Conservation (phyloP, 495 filamentous ascomycete species). For the Xylaria curta region DNA sequence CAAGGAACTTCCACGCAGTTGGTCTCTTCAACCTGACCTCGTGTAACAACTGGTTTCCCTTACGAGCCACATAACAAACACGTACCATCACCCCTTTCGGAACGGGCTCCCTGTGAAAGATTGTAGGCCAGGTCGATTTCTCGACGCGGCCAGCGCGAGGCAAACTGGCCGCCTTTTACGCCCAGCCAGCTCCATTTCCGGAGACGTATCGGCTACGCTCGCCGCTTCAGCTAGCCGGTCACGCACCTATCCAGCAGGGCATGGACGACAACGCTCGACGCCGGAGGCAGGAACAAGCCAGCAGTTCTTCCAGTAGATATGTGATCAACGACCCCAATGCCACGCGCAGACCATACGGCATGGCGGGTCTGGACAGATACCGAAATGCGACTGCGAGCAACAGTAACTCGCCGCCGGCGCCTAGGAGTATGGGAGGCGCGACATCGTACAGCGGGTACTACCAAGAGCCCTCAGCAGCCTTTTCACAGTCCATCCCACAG, state of each 20-base stretch:
- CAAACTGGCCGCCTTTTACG: constrained; percentile 67
- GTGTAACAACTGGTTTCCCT: constrained; percentile 23
- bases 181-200: constrained; percentile 64
- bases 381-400: constrained; percentile 47
- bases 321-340: constrained; percentile 49
- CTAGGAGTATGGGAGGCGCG: constrained; percentile 52
- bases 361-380: constrained; percentile 50
- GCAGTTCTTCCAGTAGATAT: constrained; percentile 53
- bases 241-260: constrained; percentile 56
- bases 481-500: constrained; percentile 56
- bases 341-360: constrained; percentile 48
- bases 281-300: constrained; percentile 72
- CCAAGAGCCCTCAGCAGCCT: constrained; percentile 57
- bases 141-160: constrained; percentile 39
- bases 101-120: constrained; percentile 10
- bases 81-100: constrained; percentile 22
- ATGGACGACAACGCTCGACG: constrained; percentile 75
- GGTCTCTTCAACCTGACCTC: constrained; percentile 20
- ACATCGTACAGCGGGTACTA: constrained; percentile 63
- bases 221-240: constrained; percentile 50
- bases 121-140: constrained; percentile 34
- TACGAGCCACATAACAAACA: constrained; percentile 9
- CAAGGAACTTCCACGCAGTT: constrained; percentile 26
- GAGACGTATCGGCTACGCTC: constrained; percentile 59
- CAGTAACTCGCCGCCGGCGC: constrained; percentile 49